Conservation (phyloP, 2,329 filamentous ascomycete genomes). For the Colletotrichum gloeosporioides region DNA sequence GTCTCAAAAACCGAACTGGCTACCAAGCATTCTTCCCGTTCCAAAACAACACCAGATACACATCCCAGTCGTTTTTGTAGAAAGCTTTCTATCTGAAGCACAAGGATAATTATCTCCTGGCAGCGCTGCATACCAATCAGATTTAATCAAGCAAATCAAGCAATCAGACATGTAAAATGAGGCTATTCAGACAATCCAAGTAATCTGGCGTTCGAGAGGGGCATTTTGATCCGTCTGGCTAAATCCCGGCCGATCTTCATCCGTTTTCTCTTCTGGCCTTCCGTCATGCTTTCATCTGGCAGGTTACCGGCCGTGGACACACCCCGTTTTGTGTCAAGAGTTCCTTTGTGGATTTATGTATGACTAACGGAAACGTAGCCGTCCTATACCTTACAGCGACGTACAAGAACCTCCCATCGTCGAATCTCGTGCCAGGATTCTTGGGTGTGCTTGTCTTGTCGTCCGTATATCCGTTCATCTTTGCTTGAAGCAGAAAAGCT, state of each 20-base stretch:
- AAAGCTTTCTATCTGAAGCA: accelerated
- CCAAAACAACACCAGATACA: not conserved
- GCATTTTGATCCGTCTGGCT: not conserved
- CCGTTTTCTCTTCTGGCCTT: no score
- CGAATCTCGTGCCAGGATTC: not conserved
- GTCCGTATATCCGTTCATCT: not conserved
- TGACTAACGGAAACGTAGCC: not conserved
- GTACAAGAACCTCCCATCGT: accelerated
- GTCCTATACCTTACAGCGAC: not conserved
- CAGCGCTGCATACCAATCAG: not conserved
- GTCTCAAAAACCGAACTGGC: accelerated
- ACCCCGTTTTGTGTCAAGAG: accelerated
- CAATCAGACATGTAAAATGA: not conserved
- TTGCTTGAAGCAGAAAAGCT: not conserved
- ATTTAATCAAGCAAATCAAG: not conserved
- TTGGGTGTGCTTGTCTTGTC: not conserved
- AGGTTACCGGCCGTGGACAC: no score
- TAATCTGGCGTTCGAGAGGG: accelerated
- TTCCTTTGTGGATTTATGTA: no score
- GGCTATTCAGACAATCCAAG: not conserved
- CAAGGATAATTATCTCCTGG: accelerated
- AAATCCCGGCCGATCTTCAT: not conserved
- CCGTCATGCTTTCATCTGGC: no score
- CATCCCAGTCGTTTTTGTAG: accelerated
- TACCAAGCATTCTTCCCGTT: not conserved